Evolutionary conservation across 164 flowering plant genomes (phyloP).

Genomic region (Chimonanthus salicifolius): DNA sequence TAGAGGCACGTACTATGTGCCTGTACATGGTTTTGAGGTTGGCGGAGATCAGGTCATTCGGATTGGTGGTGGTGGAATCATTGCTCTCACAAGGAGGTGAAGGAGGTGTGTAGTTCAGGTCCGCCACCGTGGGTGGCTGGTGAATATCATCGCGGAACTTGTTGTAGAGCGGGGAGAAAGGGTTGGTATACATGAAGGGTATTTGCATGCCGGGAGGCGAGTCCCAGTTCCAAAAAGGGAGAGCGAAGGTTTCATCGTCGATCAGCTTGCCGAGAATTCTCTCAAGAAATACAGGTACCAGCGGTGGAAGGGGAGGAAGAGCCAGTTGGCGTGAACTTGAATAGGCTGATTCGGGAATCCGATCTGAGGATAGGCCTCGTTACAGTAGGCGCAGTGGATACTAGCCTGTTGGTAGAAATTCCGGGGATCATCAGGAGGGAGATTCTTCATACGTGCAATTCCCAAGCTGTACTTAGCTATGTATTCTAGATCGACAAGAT

Average conservation of each 20-base stretch:
- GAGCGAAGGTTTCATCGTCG: not conserved
- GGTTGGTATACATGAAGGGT: not conserved
- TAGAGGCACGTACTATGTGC: constrained; percentile 7
- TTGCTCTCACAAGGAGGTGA: too few species aligned
- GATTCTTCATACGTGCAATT: not conserved
- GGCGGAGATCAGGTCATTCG: not conserved
- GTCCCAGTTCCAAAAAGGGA: constrained; percentile 6
- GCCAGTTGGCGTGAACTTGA: not conserved
- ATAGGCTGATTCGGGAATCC: not conserved
- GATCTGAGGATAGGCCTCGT: not conserved
- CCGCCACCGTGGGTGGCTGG: not conserved
- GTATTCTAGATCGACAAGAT: not conserved
- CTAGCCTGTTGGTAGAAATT: not conserved
- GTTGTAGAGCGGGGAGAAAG: not conserved
- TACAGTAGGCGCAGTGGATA: not conserved
- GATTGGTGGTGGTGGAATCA: too few species aligned
- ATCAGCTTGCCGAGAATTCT: constrained; percentile 1
- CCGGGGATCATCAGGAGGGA: not conserved
- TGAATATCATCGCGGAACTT: not conserved
- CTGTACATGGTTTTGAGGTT: constrained; percentile 2
- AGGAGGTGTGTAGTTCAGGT: not conserved
- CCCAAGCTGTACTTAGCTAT: not conserved
- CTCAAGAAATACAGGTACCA: constrained; percentile 2
- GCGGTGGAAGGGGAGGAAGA: constrained; percentile 5
- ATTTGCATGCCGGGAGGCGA: not conserved